Percentiles rank a stretch among this genome's conserved stretches.
Evolutionary conservation across 495 filamentous ascomycete species (phyloP).

Genomic region (Neurospora intermedia): DNA sequence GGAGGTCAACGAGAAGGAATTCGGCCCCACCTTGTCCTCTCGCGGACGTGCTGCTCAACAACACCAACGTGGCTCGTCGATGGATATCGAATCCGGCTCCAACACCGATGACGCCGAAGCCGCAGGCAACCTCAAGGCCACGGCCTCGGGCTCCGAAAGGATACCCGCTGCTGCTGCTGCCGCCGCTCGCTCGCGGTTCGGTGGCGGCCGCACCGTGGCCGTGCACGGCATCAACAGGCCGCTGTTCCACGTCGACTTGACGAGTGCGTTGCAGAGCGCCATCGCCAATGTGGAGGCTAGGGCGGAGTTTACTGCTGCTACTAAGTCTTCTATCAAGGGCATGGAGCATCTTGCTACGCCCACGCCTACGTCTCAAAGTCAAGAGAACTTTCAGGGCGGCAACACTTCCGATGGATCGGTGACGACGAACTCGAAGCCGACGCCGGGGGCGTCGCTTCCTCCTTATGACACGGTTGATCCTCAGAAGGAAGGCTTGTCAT

Average conservation of each 20-base stretch:
- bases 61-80: background rate
- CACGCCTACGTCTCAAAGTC: background rate
- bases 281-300: constrained; percentile 61
- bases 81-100: background rate
- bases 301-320: background rate
- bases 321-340: background rate
- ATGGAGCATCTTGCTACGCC: background rate
- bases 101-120: background rate
- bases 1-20: constrained; percentile 49
- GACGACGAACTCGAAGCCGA: background rate
- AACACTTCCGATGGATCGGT: background rate
- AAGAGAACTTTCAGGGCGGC: background rate
- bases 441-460: background rate
- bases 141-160: background rate
- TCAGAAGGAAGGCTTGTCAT: background rate
- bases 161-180: background rate
- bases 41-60: background rate
- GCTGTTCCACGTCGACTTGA: constrained; percentile 91
- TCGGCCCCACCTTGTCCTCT: constrained; percentile 1
- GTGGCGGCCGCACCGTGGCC: constrained; percentile 35
- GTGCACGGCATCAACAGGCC: constrained; percentile 82
- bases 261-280: constrained; percentile 82
- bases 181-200: background rate
- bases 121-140: background rate
- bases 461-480: background rate